Percentiles rank a stretch among this genome's conserved stretches.
phyloP scores from a whole-genome alignment of 2,329 filamentous ascomycete genomes.

The Aspergillus sp. region DNA sequence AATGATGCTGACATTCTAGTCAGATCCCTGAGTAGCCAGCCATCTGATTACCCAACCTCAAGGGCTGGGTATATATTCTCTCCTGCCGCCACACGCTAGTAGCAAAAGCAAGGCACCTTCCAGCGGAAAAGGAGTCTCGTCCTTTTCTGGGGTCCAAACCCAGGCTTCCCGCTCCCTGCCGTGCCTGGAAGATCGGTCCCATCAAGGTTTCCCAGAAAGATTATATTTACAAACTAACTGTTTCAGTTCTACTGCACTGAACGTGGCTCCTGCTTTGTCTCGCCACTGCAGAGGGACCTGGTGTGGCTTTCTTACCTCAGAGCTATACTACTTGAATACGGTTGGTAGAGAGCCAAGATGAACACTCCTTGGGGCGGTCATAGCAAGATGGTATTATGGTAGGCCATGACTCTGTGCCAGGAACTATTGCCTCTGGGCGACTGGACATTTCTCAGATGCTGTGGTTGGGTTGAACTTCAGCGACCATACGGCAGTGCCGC shows the following conservation, averaged over 20 bases:
- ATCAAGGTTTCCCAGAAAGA: not conserved
- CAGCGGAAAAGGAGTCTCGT: not conserved
- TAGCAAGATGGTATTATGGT: not conserved
- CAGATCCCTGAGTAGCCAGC: not conserved
- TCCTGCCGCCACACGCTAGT: not conserved
- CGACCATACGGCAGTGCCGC: not conserved
- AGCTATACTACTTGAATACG: not conserved
- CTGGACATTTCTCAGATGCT: not conserved
- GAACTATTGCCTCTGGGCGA: too few species aligned
- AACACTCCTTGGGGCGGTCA: not conserved
- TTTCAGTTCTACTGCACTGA: not conserved
- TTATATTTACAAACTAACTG: not conserved
- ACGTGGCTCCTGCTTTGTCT: not conserved
- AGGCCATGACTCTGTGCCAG: not conserved
- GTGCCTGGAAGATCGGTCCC: not conserved
- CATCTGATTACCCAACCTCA: not conserved
- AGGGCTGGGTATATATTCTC: not conserved
- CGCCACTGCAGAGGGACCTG: not conserved
- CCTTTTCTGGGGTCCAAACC: not conserved
- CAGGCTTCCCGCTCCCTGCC: conserved; percentile 1
- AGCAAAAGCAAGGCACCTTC: not conserved
- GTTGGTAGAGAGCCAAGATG: not conserved
- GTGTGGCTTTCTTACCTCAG: not conserved
- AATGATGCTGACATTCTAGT: not conserved
- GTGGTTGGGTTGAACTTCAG: not conserved